Base-by-base conservation (phyloP, 1,139 yeast genomes). In the Scheffersomyces stambukii region DNA sequence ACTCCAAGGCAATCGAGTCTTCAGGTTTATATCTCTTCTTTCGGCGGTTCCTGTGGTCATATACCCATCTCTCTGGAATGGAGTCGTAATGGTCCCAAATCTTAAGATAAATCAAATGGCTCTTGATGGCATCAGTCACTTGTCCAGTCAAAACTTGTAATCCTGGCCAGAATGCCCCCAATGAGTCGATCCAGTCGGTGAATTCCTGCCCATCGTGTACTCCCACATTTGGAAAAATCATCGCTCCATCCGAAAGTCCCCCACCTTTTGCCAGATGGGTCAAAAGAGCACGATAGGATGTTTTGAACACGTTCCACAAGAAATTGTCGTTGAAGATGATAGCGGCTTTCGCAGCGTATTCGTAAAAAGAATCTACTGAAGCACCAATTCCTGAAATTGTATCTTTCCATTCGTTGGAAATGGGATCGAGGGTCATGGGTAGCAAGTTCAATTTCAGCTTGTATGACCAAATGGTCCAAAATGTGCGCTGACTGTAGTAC, bases 311-410 rank as follows among this genome's bases (percentile, higher is more conserved):
- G 0, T 62, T 48, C 55, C 70, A 64, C 50, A 83, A 64, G 19
- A 67, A 60, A 10, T 65, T 63, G 48, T 88, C 95, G 42, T 82
- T 65, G 38, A 88, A 86, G 7, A 89, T 47, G 8, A 88, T 72
- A 3, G 89, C 64, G 15, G 79, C 77, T 48, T 89, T 89, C 21
- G 85, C 65, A 0, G 95, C 84, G 51, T 89, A 85, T 48, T 89
- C 97, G 50, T 82, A 89, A 46, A 84, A 85, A 0, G 96, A 86
- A 55, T 89, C 97, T n/a, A 85, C 75, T 3, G 95, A 82, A 0
- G 97, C 96, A 1, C 97, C 97, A 7, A 84, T 69, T 0, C 96
- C 96, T 0, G 91, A 74, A 23, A 78, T 58, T 0, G 71, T 54
- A 32, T 81, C 81, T 22, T 64, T 59, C 77, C 88, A 79, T 19